Base-by-base conservation (phyloP, 179 eudicot genomes). In the Sideroxylon spinosum region DNA sequence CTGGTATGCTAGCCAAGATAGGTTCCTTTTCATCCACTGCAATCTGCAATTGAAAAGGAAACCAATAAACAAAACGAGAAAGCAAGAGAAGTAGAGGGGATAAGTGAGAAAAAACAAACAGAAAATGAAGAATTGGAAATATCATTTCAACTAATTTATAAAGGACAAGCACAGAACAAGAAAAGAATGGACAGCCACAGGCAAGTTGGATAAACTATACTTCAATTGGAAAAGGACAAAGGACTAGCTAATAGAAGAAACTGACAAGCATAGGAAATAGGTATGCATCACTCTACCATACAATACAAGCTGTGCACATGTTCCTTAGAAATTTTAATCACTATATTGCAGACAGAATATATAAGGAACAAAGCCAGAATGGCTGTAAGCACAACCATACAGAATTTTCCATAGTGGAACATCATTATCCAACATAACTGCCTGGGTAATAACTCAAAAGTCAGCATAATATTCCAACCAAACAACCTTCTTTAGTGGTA, bases 11-110 rank as follows among this genome's bases (percentile, higher is more conserved):
- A 46, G 86, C 83, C 83, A 95, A 85, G 75, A 95, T 93, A 74
- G 95, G 87, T 78, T 88, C 95, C 85, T 95, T 95, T 74, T 90
- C 98, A 87, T 95, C 99, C 60, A 78, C 80, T 23, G 97, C 98
- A 84, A 91, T 88, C 98, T 95, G 89, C 74, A 81, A 82, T 49
- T 66, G 26, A 19, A 50, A 37, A 6, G 12, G 19, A 48, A 19
- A 19, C 7, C 70, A 48, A 49, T 37, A 19, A 13, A 20, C 6
- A 53, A 55, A 22, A 57, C 22, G n/a, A 32, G 4, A 1, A 52
- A 26, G 19, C 6, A 32, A 32, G 20, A 10, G 9, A 11, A 68
- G 11, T 14, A 56, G 19, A 49, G 9, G 19, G 17, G 48, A 10
- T 13, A 16, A 14, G n/a, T 1, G 23, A 48, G 26, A 60, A 10